Conservation (phyloP, 2,329 filamentous ascomycete genomes). For the Dactylellina cionopaga region DNA sequence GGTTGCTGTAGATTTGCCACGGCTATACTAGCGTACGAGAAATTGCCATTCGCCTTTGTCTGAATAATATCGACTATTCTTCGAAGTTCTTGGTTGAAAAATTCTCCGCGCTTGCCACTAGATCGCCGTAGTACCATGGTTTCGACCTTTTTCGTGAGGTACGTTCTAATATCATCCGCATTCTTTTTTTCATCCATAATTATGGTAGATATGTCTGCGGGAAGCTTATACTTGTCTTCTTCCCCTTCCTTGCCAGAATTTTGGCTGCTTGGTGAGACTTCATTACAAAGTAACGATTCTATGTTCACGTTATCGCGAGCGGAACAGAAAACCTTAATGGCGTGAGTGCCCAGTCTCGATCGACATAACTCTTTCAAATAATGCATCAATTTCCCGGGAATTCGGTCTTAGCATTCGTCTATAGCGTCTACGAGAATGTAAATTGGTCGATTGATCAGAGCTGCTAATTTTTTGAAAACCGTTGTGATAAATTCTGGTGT, state of each 20-base stretch:
- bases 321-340: conserved; percentile 5
- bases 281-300: not conserved
- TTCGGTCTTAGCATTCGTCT: conserved; percentile 21
- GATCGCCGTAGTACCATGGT: not conserved
- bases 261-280: not conserved
- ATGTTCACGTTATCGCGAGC: conserved; percentile 15
- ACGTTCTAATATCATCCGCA: not conserved
- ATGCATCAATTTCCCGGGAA: not conserved
- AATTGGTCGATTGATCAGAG: not conserved
- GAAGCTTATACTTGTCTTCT: not conserved
- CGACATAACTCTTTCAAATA: not conserved
- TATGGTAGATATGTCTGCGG: not conserved
- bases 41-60: conserved; percentile 8
- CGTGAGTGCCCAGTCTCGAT: not conserved
- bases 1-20: conserved; percentile 18
- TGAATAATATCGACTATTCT: conserved; percentile 7
- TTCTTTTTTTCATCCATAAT: conserved; percentile 4
- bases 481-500: no score
- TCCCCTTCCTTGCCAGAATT: not conserved
- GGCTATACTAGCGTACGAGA: conserved; percentile 10
- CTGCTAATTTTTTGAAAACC: not conserved
- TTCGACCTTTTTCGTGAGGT: conserved; percentile 7
- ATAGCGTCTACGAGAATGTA: conserved; percentile 6
- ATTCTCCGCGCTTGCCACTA: not conserved
- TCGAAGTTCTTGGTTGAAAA: not conserved